Conservation (phyloP, 768 basidiomycete genomes). For the Macrolepiota fuliginosa region DNA sequence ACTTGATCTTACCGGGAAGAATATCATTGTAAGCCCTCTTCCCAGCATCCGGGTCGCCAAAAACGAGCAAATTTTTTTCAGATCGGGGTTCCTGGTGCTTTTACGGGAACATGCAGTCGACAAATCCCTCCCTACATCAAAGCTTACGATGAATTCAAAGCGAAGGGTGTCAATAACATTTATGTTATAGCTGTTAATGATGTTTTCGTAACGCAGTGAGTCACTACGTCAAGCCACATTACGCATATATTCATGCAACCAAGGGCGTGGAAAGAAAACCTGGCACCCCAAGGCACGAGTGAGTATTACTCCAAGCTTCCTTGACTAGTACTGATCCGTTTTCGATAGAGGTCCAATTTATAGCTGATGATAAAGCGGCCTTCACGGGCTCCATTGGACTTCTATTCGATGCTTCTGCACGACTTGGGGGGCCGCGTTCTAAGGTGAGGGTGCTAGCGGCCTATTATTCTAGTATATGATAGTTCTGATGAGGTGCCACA, state of each 20-base stretch:
- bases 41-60: neutral
- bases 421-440: constrained; percentile 67
- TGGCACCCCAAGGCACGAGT: constrained; percentile 59
- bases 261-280: constrained; percentile 66
- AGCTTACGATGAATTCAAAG: constrained; percentile 67
- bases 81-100: constrained; percentile 78
- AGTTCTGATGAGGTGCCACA: neutral
- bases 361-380: constrained; percentile 66
- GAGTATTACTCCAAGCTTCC: constrained; percentile 19
- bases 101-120: constrained; percentile 67
- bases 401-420: constrained; percentile 55
- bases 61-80: constrained; percentile 19
- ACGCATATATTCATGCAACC: neutral
- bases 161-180: constrained; percentile 70
- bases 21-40: constrained; percentile 52
- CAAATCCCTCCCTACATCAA: constrained; percentile 66
- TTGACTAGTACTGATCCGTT: neutral
- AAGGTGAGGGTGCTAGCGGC: constrained; percentile 40
- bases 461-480: neutral
- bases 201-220: constrained; percentile 64
- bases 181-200: constrained; percentile 81
- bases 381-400: constrained; percentile 55
- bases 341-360: constrained; percentile 50
- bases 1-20: constrained; percentile 55
- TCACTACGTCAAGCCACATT: neutral